These are phyloP conservation scores for Xylaria scruposa DNA, from an alignment of 495 filamentous ascomycete species.

Conservation along the genomic window DNA sequence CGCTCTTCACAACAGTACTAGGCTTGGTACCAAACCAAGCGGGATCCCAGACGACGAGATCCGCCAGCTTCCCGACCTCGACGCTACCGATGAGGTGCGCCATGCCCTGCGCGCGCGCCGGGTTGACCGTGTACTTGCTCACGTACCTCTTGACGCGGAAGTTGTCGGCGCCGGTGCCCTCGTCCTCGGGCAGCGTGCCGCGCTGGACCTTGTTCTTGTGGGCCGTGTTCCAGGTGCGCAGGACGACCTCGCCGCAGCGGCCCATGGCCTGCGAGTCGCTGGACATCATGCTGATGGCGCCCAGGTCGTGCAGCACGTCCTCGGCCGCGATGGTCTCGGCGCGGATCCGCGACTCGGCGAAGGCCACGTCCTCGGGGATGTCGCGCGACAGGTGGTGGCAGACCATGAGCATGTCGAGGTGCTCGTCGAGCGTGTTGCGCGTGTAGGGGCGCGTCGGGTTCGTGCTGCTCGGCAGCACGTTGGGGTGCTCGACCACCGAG, in stretches of 20 bases:
- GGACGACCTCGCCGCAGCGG: slow-evolving; percentile 91
- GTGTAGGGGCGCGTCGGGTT: slow-evolving; percentile 96
- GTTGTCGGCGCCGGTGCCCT: slow-evolving; percentile 85
- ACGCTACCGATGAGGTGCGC: slow-evolving; percentile 85
- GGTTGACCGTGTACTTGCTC: slow-evolving; percentile 98
- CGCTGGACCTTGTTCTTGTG: slow-evolving; percentile 97
- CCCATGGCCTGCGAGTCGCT: slow-evolving; percentile 98
- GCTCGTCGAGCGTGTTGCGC: slow-evolving; percentile 91
- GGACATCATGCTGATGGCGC: slow-evolving; percentile 98
- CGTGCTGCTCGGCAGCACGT: slow-evolving; percentile 90
- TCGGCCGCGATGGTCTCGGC: slow-evolving; percentile 97
- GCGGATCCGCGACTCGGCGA: slow-evolving; percentile 93
- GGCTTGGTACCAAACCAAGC: slow-evolving; percentile 91
- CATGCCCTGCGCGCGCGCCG: slow-evolving; percentile 94
- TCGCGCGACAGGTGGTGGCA: slow-evolving; percentile 93
- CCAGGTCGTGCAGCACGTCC: slow-evolving; percentile 94
- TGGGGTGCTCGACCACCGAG: slow-evolving; percentile 86
- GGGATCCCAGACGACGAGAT: slow-evolving; percentile 89
- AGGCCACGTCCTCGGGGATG: slow-evolving; percentile 95
- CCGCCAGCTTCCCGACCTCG: slow-evolving; percentile 90
- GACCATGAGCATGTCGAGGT: slow-evolving; percentile 98
- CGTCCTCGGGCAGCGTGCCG: slow-evolving; percentile 77
- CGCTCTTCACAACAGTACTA: slow-evolving; percentile 82
- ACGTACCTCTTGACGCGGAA: slow-evolving; percentile 93
- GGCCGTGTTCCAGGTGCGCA: slow-evolving; percentile 96